phyloP scores from a whole-genome alignment of 164 flowering plant species.

The Malania oleifera region DNA sequence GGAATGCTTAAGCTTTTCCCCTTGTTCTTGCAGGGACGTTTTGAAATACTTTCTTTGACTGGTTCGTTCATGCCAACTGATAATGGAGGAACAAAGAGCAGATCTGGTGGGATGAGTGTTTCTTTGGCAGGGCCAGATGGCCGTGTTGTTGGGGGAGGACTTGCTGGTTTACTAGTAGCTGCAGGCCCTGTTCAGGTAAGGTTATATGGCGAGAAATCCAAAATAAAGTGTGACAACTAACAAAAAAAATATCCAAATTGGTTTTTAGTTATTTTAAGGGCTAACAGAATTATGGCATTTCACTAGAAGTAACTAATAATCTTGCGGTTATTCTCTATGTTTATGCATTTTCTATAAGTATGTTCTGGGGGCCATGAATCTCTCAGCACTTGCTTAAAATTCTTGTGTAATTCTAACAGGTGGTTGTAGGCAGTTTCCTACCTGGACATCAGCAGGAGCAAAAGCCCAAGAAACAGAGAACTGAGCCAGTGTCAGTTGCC shows the following conservation, averaged over 20 bases:
- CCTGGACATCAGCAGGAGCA: slow-evolving; percentile 50
- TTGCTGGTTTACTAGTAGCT: slow-evolving; percentile 58
- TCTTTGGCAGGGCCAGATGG: slow-evolving; percentile 71
- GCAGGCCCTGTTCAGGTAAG: slow-evolving; percentile 64
- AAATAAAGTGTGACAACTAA: too few relatives aligned
- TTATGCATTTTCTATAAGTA: not conserved
- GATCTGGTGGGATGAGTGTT: slow-evolving; percentile 70
- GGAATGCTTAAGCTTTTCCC: not conserved
- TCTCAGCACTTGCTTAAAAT: not conserved
- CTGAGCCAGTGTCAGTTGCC: slow-evolving; percentile 16
- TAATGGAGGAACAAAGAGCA: slow-evolving; percentile 44
- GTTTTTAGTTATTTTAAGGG: not conserved
- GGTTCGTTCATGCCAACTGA: slow-evolving; percentile 58
- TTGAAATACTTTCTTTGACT: slow-evolving; percentile 56
- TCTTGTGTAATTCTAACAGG: slow-evolving; percentile 26
- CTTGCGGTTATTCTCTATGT: not conserved
- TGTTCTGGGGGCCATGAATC: not conserved
- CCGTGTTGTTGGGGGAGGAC: slow-evolving; percentile 60
- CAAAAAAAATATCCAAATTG: too few relatives aligned
- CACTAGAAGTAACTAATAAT: not conserved
- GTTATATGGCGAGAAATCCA: not conserved
- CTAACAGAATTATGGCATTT: not conserved
- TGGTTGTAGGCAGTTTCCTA: slow-evolving; percentile 51
- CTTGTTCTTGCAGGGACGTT: slow-evolving; percentile 46
- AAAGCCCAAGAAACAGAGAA: slow-evolving; percentile 42